Percentiles rank a stretch among this genome's conserved stretches.
These are phyloP conservation scores for Monoraphidium neglectum DNA, from an alignment of 139 green algal species.

Conservation along the genomic window DNA sequence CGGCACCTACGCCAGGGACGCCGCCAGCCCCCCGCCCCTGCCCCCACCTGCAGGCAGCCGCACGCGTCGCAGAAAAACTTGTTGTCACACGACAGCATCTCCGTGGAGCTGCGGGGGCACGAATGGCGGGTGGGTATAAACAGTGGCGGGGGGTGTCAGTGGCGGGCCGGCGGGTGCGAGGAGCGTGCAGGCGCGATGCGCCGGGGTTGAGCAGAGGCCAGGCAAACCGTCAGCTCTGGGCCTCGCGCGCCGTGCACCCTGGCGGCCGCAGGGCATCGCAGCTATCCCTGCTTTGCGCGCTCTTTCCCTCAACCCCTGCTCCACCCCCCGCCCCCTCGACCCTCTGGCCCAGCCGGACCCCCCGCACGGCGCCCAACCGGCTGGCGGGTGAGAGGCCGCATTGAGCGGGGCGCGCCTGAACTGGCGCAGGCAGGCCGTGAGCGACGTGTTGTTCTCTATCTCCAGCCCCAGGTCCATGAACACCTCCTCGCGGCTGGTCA, in stretches of 20 bases:
- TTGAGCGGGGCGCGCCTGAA: slow-evolving; percentile 86
- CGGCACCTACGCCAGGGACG: too few species aligned
- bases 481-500: slow-evolving; percentile 76
- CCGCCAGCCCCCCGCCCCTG: slow-evolving; percentile 35
- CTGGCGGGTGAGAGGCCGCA: too few species aligned
- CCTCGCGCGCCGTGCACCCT: too few species aligned
- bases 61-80: slow-evolving; percentile 99
- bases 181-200: too few species aligned
- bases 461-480: slow-evolving; percentile 97
- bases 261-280: too few species aligned
- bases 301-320: background rate
- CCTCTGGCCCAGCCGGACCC: background rate
- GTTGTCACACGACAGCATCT: slow-evolving; percentile 84
- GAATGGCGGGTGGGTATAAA: too few species aligned
- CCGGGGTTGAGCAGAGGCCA: too few species aligned
- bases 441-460: slow-evolving; percentile 90
- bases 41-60: slow-evolving; percentile 81
- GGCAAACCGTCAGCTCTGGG: too few species aligned
- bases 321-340: background rate
- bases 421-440: slow-evolving; percentile 86
- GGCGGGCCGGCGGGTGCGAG: too few species aligned
- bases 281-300: too few species aligned
- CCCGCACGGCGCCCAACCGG: background rate
- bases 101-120: slow-evolving; percentile 58
- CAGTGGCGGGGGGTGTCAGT: too few species aligned